A percentile compares a stretch with the other conserved stretches of the same genome.
Evolutionary conservation across 2,329 filamentous ascomycete genomes (phyloP).

Genomic region (Chalara sp.): DNA sequence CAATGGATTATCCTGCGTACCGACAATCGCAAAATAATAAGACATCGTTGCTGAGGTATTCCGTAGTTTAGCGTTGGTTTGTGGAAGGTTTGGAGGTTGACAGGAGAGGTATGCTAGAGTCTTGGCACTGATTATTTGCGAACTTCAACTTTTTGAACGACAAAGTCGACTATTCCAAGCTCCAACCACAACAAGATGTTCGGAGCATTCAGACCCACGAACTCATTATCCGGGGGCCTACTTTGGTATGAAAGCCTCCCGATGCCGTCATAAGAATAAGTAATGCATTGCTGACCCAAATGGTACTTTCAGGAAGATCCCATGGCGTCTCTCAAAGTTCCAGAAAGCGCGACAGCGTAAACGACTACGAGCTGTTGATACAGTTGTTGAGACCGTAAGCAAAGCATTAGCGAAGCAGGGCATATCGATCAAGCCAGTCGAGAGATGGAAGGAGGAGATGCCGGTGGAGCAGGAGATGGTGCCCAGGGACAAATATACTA

Average conservation of each 20-base stretch:
- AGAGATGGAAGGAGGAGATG: constrained; percentile 94
- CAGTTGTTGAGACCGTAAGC: constrained; percentile 77
- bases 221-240: constrained; percentile 69
- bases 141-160: constrained; percentile 4
- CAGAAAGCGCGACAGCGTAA: constrained; percentile 84
- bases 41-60: constrained; percentile 57
- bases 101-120: constrained; percentile 17
- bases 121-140: constrained; percentile 21
- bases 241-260: constrained; percentile 56
- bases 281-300: too few species aligned
- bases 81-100: constrained; percentile 1
- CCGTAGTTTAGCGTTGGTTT: constrained; percentile 3
- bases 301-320: constrained; percentile 65
- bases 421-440: constrained; percentile 66
- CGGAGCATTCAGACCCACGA: constrained; percentile 74
- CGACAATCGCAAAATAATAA: constrained; percentile 97
- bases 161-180: too few species aligned
- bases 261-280: neutral
- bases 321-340: constrained; percentile 87
- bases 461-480: constrained; percentile 93
- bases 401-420: constrained; percentile 69
- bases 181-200: constrained; percentile 55
- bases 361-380: constrained; percentile 79
- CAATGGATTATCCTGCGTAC: constrained; percentile 89
- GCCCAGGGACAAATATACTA: constrained; percentile 93